Evolutionary conservation across 495 filamentous ascomycete genomes (phyloP).

Genomic region (Lepidopterella palustris): DNA sequence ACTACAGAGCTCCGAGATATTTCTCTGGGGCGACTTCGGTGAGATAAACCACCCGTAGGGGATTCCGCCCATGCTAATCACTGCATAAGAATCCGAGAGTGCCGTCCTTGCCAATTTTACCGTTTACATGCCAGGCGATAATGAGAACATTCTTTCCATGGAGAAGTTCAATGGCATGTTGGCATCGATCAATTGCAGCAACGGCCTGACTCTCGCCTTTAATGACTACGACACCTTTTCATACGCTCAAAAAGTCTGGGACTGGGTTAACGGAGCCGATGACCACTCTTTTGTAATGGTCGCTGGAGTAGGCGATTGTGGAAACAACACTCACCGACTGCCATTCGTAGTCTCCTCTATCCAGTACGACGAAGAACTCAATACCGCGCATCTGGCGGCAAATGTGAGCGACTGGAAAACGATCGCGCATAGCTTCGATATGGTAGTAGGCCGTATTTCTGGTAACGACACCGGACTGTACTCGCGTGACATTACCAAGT

Average conservation of each 20-base stretch:
- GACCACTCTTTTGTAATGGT: slow-evolving; percentile 38
- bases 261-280: slow-evolving; percentile 39
- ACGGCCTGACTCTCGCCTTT: slow-evolving; percentile 32
- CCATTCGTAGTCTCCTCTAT: slow-evolving; percentile 36
- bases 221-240: slow-evolving; percentile 29
- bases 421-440: slow-evolving; percentile 32
- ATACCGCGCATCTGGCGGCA: slow-evolving; percentile 31
- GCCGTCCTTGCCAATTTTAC: slow-evolving; percentile 36
- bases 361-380: slow-evolving; percentile 31
- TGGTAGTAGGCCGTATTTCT: slow-evolving; percentile 31
- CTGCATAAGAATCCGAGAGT: background rate
- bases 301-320: slow-evolving; percentile 38
- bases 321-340: slow-evolving; percentile 32
- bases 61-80: background rate
- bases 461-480: slow-evolving; percentile 1
- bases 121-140: slow-evolving; percentile 31
- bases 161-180: slow-evolving; percentile 36
- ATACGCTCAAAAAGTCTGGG: slow-evolving; percentile 35
- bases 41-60: background rate
- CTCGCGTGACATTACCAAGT: slow-evolving; percentile 31
- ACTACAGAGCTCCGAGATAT: slow-evolving; percentile 29
- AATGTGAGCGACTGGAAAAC: slow-evolving; percentile 33
- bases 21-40: slow-evolving; percentile 29
- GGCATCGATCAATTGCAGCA: slow-evolving; percentile 32
- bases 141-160: slow-evolving; percentile 36